A percentile compares a stretch with the other conserved stretches of the same genome.
phyloP scores from a whole-genome alignment of 352 stramenopile species.

The Globisporangium carolinianum region DNA sequence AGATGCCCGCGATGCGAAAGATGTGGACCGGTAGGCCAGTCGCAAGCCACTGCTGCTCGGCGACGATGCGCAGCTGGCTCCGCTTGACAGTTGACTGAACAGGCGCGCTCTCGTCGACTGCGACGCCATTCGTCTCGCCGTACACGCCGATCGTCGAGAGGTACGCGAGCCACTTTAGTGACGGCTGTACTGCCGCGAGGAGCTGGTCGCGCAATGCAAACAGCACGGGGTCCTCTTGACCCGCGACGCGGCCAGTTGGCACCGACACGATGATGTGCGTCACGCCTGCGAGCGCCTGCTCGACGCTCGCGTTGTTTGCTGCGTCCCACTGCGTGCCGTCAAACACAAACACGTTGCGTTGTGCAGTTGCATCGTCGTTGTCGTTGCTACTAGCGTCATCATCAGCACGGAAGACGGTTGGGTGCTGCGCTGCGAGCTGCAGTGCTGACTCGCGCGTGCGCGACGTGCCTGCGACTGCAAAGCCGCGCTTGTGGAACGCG shows the following conservation, averaged over 20 bases:
- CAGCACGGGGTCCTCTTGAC: constrained; percentile 67
- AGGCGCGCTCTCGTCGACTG: constrained; percentile 78
- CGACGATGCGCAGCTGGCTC: constrained; percentile 70
- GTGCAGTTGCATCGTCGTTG: neutral
- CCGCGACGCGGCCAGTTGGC: constrained; percentile 35
- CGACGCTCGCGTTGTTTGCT: constrained; percentile 23
- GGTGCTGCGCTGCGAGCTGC: constrained; percentile 28
- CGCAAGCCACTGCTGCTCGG: constrained; percentile 73
- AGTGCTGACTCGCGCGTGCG: constrained; percentile 40
- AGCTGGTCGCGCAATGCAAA: constrained; percentile 34
- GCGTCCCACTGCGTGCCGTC: constrained; percentile 52
- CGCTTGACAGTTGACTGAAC: constrained; percentile 55
- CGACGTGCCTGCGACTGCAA: constrained; percentile 63
- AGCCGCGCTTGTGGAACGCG: constrained; percentile 58
- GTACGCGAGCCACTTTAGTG: constrained; percentile 85
- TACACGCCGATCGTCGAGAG: constrained; percentile 93
- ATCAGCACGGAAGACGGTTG: constrained; percentile 30
- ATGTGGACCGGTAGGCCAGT: constrained; percentile 66
- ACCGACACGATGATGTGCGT: constrained; percentile 81
- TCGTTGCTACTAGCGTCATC: neutral
- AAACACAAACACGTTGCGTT: constrained; percentile 75
- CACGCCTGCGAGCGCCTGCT: constrained; percentile 39
- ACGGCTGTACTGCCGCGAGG: constrained; percentile 27
- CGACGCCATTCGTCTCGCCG: constrained; percentile 78
- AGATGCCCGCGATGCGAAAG: constrained; percentile 90